Conservation (phyloP, 164 flowering plant genomes). For the Tetrastigma voinierianum region DNA sequence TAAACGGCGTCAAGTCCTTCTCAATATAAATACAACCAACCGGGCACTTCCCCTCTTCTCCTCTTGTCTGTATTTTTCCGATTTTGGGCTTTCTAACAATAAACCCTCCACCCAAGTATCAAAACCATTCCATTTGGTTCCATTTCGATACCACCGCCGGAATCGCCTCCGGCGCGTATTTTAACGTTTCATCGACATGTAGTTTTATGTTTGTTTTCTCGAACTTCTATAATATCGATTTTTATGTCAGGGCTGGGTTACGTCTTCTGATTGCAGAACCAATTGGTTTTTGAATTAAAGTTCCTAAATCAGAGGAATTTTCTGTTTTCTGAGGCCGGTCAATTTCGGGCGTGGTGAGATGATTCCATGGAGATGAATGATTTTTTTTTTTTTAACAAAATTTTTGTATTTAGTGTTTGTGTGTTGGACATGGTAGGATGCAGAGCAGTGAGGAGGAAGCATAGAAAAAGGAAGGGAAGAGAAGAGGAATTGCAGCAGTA, state of each 20-base stretch:
- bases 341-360: too few relatives aligned
- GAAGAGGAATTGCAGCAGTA: too few relatives aligned
- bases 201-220: background rate
- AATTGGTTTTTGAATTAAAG: too few relatives aligned
- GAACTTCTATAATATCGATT: background rate
- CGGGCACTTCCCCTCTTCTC: background rate
- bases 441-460: too few relatives aligned
- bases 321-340: too few relatives aligned
- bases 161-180: background rate
- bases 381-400: too few relatives aligned
- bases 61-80: conserved; percentile 9
- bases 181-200: background rate
- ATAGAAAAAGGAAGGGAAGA: background rate
- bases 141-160: background rate
- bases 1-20: conserved; percentile 15
- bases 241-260: background rate
- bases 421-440: too few relatives aligned
- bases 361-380: too few relatives aligned
- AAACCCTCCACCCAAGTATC: conserved; percentile 3
- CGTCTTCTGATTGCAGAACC: too few relatives aligned
- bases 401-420: too few relatives aligned
- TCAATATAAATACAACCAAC: conserved; percentile 20
- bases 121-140: conserved; percentile 6
- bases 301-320: too few relatives aligned
- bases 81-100: conserved; percentile 2